These are phyloP conservation scores for Hibiscus tridactylites DNA, from an alignment of 345 rosid genomes.

Conservation along the genomic window DNA sequence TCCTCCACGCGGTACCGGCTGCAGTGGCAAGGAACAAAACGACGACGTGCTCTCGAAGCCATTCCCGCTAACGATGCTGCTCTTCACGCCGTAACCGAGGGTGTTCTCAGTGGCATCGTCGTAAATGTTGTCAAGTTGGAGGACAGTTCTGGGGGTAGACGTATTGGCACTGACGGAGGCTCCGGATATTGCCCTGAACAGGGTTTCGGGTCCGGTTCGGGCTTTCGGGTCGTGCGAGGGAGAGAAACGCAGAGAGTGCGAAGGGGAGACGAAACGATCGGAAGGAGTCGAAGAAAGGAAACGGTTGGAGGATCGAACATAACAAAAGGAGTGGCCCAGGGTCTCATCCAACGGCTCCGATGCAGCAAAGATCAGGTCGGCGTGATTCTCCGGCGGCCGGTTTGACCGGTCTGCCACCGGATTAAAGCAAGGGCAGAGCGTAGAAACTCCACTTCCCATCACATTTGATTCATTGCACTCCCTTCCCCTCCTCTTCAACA, in stretches of 20 bases:
- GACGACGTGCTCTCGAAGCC: slow-evolving; percentile 92
- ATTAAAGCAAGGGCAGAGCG: slow-evolving; percentile 63
- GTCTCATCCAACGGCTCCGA: slow-evolving; percentile 82
- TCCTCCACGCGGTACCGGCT: slow-evolving; percentile 70
- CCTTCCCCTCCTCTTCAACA: slow-evolving; percentile 27
- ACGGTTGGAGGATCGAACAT: slow-evolving; percentile 86
- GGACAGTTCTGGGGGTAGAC: slow-evolving; percentile 72
- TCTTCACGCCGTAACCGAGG: slow-evolving; percentile 40
- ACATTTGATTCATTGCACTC: slow-evolving; percentile 60
- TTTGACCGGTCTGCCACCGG: slow-evolving; percentile 42
- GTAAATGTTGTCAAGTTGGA: slow-evolving; percentile 59
- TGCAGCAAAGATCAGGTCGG: slow-evolving; percentile 40
- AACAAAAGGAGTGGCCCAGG: slow-evolving; percentile 91
- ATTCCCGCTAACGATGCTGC: slow-evolving; percentile 47
- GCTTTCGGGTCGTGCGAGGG: slow-evolving; percentile 44
- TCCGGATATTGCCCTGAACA: slow-evolving; percentile 81
- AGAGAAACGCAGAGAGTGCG: slow-evolving; percentile 82
- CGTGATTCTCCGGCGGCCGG: slow-evolving; percentile 26
- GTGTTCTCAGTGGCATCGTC: slow-evolving; percentile 74
- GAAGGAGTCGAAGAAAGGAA: slow-evolving; percentile 78
- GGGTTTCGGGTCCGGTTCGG: slow-evolving; percentile 49
- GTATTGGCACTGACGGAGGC: slow-evolving; percentile 87
- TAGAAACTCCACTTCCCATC: slow-evolving; percentile 95
- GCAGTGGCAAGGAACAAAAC: slow-evolving; percentile 72
- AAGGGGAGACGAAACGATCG: slow-evolving; percentile 82